A percentile compares a stretch with the other conserved stretches of the same genome.
These are phyloP conservation scores for Malassezia furfur DNA, from an alignment of 1,284 basidiomycete species.

Conservation along the genomic window DNA sequence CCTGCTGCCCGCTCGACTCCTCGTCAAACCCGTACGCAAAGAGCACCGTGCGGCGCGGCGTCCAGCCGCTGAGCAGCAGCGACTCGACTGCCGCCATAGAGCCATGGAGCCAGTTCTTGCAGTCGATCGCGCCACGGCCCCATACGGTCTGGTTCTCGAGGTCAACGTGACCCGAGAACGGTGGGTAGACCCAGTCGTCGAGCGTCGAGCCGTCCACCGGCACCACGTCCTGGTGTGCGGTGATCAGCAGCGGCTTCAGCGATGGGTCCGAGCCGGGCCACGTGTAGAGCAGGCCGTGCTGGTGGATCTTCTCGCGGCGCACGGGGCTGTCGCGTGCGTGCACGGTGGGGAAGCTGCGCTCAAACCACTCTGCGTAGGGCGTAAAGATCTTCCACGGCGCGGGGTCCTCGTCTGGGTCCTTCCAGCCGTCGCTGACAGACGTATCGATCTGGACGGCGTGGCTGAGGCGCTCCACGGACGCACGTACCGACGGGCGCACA, in stretches of 20 bases:
- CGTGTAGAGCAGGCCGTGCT: constrained; percentile 59
- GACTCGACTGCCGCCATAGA: constrained; percentile 52
- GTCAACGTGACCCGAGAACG: constrained; percentile 52
- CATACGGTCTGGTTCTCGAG: constrained; percentile 51
- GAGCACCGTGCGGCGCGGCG: constrained; percentile 52
- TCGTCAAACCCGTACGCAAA: constrained; percentile 65
- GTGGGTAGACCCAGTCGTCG: constrained; percentile 52
- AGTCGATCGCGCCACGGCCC: constrained; percentile 48
- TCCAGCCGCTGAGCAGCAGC: constrained; percentile 49
- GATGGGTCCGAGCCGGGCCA: constrained; percentile 56
- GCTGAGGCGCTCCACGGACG: constrained; percentile 21
- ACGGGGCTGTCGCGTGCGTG: constrained; percentile 24
- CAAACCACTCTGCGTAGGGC: constrained; percentile 29
- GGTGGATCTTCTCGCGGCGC: constrained; percentile 52
- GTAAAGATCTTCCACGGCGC: constrained; percentile 27
- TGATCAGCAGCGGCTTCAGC: constrained; percentile 60
- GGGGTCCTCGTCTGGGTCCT: constrained; percentile 23
- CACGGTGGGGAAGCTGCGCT: constrained; percentile 23
- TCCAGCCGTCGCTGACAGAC: constrained; percentile 29
- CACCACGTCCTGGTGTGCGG: constrained; percentile 53
- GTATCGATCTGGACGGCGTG: constrained; percentile 36
- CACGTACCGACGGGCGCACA: neutral
- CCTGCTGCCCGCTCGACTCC: constrained; percentile 50
- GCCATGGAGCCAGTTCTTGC: constrained; percentile 51
- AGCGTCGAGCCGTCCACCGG: constrained; percentile 53